Conservation (phyloP, 768 basidiomycete species). For the Omphalotus guepiniiformis region DNA sequence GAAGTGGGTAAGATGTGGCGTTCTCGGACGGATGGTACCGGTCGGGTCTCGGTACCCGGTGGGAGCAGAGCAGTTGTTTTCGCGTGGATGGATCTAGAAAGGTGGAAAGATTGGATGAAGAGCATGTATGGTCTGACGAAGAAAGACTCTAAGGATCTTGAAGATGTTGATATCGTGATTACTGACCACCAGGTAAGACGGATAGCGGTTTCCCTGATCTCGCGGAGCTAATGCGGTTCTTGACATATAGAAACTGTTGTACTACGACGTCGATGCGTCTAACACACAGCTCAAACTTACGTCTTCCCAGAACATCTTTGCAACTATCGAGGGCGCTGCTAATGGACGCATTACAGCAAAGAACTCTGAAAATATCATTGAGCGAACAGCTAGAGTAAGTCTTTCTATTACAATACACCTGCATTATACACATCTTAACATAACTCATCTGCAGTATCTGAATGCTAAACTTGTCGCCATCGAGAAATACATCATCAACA, state of each 20-base stretch:
- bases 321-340: conserved; percentile 64
- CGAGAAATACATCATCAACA: conserved; percentile 31
- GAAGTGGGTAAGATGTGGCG: conserved; percentile 62
- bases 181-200: conserved; percentile 71
- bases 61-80: conserved; percentile 62
- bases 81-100: conserved; percentile 82
- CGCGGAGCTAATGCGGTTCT: neutral
- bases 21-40: conserved; percentile 44
- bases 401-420: neutral
- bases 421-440: neutral
- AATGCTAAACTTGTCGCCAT: conserved; percentile 35
- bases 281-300: conserved; percentile 56
- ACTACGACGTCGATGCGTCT: conserved; percentile 65
- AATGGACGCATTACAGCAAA: conserved; percentile 45
- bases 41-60: conserved; percentile 30
- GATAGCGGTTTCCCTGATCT: neutral
- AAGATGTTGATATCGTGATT: conserved; percentile 55
- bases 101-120: conserved; percentile 88
- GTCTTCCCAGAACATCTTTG: conserved; percentile 48
- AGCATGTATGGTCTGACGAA: conserved; percentile 76
- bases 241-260: conserved; percentile 54
- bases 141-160: conserved; percentile 14
- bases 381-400: conserved; percentile 59
- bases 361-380: conserved; percentile 68
- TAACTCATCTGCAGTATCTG: conserved; percentile 28